A percentile compares a stretch with the other conserved stretches of the same genome.
Conservation (phyloP, 176 grass and related monocot genomes). For the Chrysopogon serrulatus region DNA sequence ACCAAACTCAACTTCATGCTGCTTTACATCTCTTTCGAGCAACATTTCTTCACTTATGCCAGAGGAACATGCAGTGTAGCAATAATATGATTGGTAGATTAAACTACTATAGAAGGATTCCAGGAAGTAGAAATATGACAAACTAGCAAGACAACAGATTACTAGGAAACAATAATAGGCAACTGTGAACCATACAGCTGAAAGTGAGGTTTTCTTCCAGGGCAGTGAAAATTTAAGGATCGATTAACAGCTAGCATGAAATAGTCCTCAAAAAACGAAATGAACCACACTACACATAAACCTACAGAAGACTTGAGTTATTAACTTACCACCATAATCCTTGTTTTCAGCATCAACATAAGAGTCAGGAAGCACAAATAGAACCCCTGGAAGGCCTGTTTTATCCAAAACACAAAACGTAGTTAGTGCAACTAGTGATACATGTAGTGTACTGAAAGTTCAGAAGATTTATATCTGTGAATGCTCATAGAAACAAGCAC, state of each 20-base stretch:
- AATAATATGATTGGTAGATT: not conserved
- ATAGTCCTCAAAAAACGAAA: not conserved
- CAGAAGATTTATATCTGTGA: not conserved
- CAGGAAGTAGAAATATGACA: not conserved
- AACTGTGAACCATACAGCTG: not conserved
- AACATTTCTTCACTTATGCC: not conserved
- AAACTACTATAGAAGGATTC: not conserved
- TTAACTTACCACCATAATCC: conserved; percentile 83
- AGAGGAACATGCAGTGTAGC: not conserved
- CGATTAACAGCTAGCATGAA: not conserved
- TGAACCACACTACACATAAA: not conserved
- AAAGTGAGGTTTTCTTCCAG: not conserved
- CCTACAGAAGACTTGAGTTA: not conserved
- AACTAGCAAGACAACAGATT: not conserved
- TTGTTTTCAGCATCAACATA: conserved; percentile 98
- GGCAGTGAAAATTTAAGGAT: not conserved
- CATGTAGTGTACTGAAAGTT: not conserved
- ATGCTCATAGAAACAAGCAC: not conserved
- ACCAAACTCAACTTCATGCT: no score
- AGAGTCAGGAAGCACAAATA: conserved; percentile 99
- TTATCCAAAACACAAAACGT: conserved; percentile 5
- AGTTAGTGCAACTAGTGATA: not conserved
- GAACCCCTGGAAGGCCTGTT: conserved; percentile 76
- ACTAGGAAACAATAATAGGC: not conserved
- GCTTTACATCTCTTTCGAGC: not conserved